Percentiles rank a stretch among this genome's conserved stretches.
phyloP scores from a whole-genome alignment of 129 eudicot species.

The Helichrysum umbraculigerum region DNA sequence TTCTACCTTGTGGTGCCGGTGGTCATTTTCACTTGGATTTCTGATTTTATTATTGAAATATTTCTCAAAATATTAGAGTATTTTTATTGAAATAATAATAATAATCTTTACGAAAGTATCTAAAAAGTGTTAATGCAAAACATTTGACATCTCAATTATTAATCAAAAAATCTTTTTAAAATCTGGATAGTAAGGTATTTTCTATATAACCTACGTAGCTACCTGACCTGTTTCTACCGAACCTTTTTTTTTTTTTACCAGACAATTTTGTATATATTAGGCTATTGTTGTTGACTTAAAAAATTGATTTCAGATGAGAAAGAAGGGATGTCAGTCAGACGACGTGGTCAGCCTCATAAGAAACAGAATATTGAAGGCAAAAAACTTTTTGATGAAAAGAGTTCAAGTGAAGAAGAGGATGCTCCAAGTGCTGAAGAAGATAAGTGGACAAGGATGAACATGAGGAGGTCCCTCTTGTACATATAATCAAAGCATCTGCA shows the following conservation, averaged over 20 bases:
- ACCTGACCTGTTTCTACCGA: not conserved
- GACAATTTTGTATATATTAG: not conserved
- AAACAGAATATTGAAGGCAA: constrained; percentile 58
- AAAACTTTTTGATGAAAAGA: constrained; percentile 76
- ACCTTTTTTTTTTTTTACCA: not conserved
- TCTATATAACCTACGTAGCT: not conserved
- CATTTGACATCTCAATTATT: not conserved
- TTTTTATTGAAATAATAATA: not conserved
- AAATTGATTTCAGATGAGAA: constrained; percentile 53
- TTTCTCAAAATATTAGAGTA: no score
- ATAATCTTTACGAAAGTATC: not conserved
- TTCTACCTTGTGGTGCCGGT: no score
- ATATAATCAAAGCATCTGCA: constrained; percentile 59
- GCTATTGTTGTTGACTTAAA: not conserved
- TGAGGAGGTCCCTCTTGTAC: constrained; percentile 71
- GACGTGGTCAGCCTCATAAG: constrained; percentile 91
- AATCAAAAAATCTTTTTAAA: not conserved
- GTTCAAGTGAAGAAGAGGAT: constrained; percentile 86
- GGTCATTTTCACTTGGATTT: no score
- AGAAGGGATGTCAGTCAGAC: constrained; percentile 62
- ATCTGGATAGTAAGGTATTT: not conserved
- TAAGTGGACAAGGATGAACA: constrained; percentile 62
- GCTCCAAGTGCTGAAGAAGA: constrained; percentile 63
- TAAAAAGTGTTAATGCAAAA: not conserved
- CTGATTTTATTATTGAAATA: no score